phyloP scores from a whole-genome alignment of 345 rosid genomes.

The Lepidium didymum region DNA sequence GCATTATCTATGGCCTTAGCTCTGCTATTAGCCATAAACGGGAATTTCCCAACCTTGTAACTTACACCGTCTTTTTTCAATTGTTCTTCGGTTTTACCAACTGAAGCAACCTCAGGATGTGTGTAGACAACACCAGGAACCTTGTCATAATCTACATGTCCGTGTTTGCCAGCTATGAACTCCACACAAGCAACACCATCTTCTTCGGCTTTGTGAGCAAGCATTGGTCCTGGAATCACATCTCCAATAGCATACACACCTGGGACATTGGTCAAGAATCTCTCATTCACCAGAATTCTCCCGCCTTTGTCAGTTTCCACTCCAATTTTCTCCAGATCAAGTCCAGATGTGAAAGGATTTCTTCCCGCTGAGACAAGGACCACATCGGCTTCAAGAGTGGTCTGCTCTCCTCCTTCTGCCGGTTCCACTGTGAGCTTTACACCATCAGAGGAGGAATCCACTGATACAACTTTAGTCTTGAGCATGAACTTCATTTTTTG shows the following conservation, averaged over 20 bases:
- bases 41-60: conserved; percentile 77
- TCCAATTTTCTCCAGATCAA: conserved; percentile 77
- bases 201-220: conserved; percentile 99
- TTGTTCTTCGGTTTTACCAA: conserved; percentile 89
- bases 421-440: conserved; percentile 79
- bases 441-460: conserved; percentile 46
- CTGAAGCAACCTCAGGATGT: conserved; percentile 88
- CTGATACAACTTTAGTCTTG: conserved; percentile 81
- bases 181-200: conserved; percentile 98
- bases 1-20: conserved; percentile 86
- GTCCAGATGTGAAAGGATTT: conserved; percentile 82
- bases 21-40: conserved; percentile 80
- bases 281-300: conserved; percentile 68
- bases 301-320: conserved; percentile 69
- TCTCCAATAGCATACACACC: conserved; percentile 94
- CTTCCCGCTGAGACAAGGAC: conserved; percentile 97
- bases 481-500: conserved; percentile 94
- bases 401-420: conserved; percentile 79
- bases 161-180: conserved; percentile 95
- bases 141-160: conserved; percentile 82
- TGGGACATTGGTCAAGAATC: conserved; percentile 68
- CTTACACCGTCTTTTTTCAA: conserved; percentile 55
- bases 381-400: conserved; percentile 69
- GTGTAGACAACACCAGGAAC: conserved; percentile 92
- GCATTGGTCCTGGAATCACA: conserved; percentile 99